Evolutionary conservation across 768 basidiomycete genomes (phyloP).

Genomic region (Sistotremastrum niveocremeum): DNA sequence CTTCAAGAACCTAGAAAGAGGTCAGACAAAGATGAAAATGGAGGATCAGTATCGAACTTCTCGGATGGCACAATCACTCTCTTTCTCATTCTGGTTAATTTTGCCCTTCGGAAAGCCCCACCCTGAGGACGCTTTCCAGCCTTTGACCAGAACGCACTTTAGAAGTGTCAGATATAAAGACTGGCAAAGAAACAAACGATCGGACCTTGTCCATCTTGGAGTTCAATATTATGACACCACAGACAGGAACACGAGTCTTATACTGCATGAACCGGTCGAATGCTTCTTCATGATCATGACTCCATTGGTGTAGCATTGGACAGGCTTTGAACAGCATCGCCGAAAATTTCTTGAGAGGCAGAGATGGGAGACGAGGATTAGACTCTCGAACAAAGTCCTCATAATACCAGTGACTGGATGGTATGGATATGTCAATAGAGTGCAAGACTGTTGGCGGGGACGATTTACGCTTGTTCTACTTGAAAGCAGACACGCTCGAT

Average conservation of each 20-base stretch:
- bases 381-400: conserved; percentile 96
- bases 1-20: conserved; percentile 70
- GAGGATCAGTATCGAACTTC: conserved; percentile 44
- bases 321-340: conserved; percentile 80
- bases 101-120: conserved; percentile 99
- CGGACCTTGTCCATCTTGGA: conserved; percentile 82
- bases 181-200: conserved; percentile 1
- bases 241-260: conserved; percentile 93
- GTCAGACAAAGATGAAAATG: not conserved
- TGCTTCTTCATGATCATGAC: conserved; percentile 71
- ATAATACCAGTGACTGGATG: conserved; percentile 92
- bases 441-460: conserved; percentile 1
- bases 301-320: conserved; percentile 72
- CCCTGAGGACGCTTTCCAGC: conserved; percentile 91
- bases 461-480: conserved; percentile 91
- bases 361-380: conserved; percentile 74
- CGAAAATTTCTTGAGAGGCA: conserved; percentile 87
- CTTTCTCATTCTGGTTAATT: conserved; percentile 88
- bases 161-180: conserved; percentile 4
- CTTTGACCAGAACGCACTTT: conserved; percentile 94
- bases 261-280: conserved; percentile 90
- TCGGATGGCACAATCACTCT: conserved; percentile 74
- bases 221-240: conserved; percentile 94
- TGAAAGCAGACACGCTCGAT: conserved; percentile 95
- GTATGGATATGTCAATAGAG: conserved; percentile 6